phyloP scores from a whole-genome alignment of 2,329 filamentous ascomycete species.

The Colletotrichum orchidophilum region DNA sequence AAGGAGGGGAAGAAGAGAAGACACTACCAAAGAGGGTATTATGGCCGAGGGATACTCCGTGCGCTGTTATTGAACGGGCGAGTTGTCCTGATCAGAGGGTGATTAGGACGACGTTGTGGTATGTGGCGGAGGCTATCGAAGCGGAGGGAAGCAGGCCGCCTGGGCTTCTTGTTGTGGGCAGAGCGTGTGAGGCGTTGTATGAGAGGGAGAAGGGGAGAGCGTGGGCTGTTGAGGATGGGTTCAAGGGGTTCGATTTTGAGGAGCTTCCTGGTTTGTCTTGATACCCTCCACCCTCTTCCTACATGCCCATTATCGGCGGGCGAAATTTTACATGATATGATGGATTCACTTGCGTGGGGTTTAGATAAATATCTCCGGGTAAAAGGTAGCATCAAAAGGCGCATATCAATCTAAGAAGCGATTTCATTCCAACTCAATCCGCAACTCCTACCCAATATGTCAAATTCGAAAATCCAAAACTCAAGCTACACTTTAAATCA shows the following conservation, averaged over 20 bases:
- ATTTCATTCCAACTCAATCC: neutral
- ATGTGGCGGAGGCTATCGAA: slow-evolving; percentile 85
- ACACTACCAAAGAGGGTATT: slow-evolving; percentile 44
- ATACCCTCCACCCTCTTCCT: neutral
- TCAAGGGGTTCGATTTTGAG: slow-evolving; percentile 73
- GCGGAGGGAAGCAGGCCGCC: slow-evolving; percentile 90
- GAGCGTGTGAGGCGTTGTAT: slow-evolving; percentile 82
- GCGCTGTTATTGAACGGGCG: slow-evolving; percentile 91
- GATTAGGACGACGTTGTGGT: slow-evolving; percentile 83
- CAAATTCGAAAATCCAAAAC: neutral
- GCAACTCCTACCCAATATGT: neutral
- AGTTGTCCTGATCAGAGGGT: slow-evolving; percentile 95
- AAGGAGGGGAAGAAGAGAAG: slow-evolving; percentile 35
- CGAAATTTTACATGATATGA: neutral
- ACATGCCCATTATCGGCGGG: no score
- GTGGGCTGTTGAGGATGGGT: slow-evolving; percentile 91
- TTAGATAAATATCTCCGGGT: neutral
- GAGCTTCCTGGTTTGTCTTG: slow-evolving; percentile 29
- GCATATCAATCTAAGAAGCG: neutral
- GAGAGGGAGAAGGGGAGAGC: slow-evolving; percentile 64
- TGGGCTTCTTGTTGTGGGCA: slow-evolving; percentile 85
- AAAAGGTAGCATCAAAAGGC: neutral
- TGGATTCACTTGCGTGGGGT: neutral
- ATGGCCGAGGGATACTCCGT: slow-evolving; percentile 84
- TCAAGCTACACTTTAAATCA: neutral